phyloP scores from a whole-genome alignment of 805 yeast species.

The Ogataea minuta region DNA sequence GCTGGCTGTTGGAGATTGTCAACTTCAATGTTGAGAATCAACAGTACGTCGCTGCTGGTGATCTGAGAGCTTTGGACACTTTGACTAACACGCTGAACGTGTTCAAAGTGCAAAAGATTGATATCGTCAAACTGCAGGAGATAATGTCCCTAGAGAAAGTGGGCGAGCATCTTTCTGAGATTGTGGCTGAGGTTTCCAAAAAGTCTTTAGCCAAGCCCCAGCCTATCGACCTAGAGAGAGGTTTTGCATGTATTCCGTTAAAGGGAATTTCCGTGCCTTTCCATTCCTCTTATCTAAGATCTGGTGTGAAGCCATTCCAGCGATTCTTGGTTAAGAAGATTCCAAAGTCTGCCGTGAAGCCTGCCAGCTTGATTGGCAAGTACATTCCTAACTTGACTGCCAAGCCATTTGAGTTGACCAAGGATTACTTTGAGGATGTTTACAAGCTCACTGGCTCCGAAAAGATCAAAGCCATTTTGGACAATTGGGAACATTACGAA shows the following conservation, averaged over 20 bases:
- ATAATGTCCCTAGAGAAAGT: constrained; percentile 84
- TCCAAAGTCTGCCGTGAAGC: constrained; percentile 91
- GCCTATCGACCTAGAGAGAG: constrained; percentile 96
- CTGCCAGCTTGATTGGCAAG: constrained; percentile 87
- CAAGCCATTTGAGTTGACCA: constrained; percentile 91
- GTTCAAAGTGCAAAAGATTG: constrained; percentile 90
- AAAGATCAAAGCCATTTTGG: constrained; percentile 83
- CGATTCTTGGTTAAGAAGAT: constrained; percentile 95
- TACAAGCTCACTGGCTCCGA: constrained; percentile 88
- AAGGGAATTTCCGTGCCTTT: constrained; percentile 99
- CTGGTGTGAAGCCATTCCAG: constrained; percentile 99
- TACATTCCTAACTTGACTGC: constrained; percentile 99
- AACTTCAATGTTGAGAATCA: constrained; percentile 97
- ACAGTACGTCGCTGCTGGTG: constrained; percentile 99
- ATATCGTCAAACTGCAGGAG: constrained; percentile 82
- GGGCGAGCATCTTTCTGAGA: constrained; percentile 82
- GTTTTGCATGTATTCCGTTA: constrained; percentile 96
- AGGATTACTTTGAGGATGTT: constrained; percentile 96
- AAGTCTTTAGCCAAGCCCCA: constrained; percentile 86
- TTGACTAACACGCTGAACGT: constrained; percentile 91
- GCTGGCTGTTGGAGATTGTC: constrained; percentile 96
- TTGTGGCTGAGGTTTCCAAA: constrained; percentile 80
- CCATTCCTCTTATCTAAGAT: constrained; percentile 98
- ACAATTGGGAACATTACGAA: constrained; percentile 91
- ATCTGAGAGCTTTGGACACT: constrained; percentile 90